Percentiles rank a stretch among this genome's conserved stretches.
These are phyloP conservation scores for Phlegmacium glaucopus DNA, from an alignment of 768 basidiomycete genomes.

Conservation along the genomic window DNA sequence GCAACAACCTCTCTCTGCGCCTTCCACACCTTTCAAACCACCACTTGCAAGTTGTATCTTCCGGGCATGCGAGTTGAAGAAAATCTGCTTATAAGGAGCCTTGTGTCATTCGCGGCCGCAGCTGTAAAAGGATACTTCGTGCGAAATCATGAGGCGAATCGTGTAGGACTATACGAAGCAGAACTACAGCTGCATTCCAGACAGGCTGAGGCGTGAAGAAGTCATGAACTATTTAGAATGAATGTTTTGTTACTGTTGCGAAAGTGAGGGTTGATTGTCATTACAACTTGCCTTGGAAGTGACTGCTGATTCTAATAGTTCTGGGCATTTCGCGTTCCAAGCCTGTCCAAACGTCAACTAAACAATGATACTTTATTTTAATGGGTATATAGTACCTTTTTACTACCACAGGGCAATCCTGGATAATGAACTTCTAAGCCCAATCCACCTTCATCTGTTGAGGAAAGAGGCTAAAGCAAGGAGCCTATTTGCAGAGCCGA, in stretches of 20 bases:
- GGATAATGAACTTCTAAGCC: slow-evolving; percentile 52
- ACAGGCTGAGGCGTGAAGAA: slow-evolving; percentile 68
- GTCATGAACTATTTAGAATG: slow-evolving; percentile 51
- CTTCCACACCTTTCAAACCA: slow-evolving; percentile 41
- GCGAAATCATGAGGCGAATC: slow-evolving; percentile 73
- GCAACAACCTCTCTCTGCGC: slow-evolving; percentile 51
- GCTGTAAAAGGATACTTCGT: slow-evolving; percentile 38
- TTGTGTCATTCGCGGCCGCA: slow-evolving; percentile 52
- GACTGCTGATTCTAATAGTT: slow-evolving; percentile 51
- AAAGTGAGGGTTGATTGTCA: background rate
- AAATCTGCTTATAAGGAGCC: slow-evolving; percentile 70
- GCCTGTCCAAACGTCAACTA: slow-evolving; percentile 27
- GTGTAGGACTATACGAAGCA: slow-evolving; percentile 70
- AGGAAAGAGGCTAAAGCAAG: slow-evolving; percentile 34
- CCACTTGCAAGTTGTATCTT: slow-evolving; percentile 28
- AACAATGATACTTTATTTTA: no score
- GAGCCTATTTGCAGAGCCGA: slow-evolving; percentile 45
- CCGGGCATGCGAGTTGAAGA: slow-evolving; percentile 64
- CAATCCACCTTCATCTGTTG: slow-evolving; percentile 15
- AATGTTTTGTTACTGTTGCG: background rate
- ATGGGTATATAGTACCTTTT: slow-evolving; percentile 31
- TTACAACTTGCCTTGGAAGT: slow-evolving; percentile 44
- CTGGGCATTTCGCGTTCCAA: slow-evolving; percentile 58
- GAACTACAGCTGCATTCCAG: slow-evolving; percentile 55
- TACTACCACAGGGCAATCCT: slow-evolving; percentile 60